Evolutionary conservation across 2,329 filamentous ascomycete genomes (phyloP), one percentile per base, ranked within the genome.

Genomic region (Xylariaceae sp.): DNA sequence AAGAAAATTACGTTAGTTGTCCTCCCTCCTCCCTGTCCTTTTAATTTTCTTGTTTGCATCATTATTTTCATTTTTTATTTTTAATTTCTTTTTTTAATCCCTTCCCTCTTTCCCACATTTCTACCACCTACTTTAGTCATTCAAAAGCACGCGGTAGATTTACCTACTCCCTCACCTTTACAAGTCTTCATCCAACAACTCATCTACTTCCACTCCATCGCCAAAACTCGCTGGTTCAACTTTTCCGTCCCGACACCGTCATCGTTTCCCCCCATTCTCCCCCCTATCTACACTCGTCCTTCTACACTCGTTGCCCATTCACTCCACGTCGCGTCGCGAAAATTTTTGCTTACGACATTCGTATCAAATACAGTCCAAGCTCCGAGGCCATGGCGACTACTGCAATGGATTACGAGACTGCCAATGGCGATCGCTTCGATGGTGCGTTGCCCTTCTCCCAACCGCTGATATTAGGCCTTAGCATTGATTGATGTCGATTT

Each of bases 351-450:
- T 56, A 65, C 57, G 48, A 60, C 4, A 32, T 54, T 58, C 12
- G 9, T 52, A 60, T 54, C 26, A 46, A 48, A 50, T 14, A 37
- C 37, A 56, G 49, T 44, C 37, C 40, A 41, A 20, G 49, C 51
- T 49, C 48, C 40, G 54, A 14, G 65, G 72, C 62, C 64, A 86
- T 86, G 83, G 83, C 83, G 54, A 86, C 84, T 62, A 85, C 83
- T 42, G 82, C 84, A 64, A 89, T 89, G 86, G 86, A 89, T 70
- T 89, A 89, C 73, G 86, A 89, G 73, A 83, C 82, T 71, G 83
- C 85, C 62, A 87, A 85, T 68, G 84, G 84, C 69, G 83, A 87
- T 73, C 84, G 82, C 60, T 88, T 86, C 64, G 85, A 88, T 69
- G 86, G 86, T 88, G 76, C 66, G 79, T 68, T 37, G 21, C 41